Evolutionary conservation across 1,284 basidiomycete species (phyloP).

Genomic region (Marasmius sp.): DNA sequence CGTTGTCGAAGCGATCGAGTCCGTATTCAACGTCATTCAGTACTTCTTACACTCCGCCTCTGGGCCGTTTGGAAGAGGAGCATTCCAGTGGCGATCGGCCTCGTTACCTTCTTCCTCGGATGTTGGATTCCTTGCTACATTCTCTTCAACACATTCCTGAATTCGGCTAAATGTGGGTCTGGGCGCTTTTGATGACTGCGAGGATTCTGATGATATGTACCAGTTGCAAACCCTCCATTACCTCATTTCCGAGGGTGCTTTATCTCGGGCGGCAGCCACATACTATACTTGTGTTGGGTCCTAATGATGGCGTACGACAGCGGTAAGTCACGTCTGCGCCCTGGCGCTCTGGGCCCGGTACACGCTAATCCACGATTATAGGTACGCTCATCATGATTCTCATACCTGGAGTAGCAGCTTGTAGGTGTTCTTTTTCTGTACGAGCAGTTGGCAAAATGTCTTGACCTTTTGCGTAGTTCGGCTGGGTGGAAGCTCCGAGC

Average conservation of each 20-base stretch:
- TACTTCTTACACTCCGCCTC: not conserved
- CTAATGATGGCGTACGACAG: not conserved
- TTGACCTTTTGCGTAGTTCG: not conserved
- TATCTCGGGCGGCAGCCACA: not conserved
- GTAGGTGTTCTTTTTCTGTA: not conserved
- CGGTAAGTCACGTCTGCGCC: not conserved
- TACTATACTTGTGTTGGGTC: not conserved
- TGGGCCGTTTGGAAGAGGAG: slow-evolving; percentile 1
- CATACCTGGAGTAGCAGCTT: not conserved
- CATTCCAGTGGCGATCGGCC: not conserved
- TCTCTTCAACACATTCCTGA: not conserved
- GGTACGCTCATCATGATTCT: not conserved
- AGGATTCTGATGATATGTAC: not conserved
- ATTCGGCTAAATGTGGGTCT: not conserved
- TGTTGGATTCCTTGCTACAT: not conserved
- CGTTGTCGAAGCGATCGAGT: too few species aligned
- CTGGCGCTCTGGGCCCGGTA: too few species aligned
- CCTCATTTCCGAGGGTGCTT: not conserved
- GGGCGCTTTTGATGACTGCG: not conserved
- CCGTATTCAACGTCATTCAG: not conserved
- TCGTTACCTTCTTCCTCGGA: not conserved
- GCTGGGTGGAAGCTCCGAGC: not conserved
- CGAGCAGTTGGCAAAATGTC: not conserved
- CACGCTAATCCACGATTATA: not conserved
- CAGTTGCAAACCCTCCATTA: not conserved